Percentiles rank a stretch among this genome's conserved stretches.
Conservation (phyloP, 208 protist species). For the Leishmania lainsoni region DNA sequence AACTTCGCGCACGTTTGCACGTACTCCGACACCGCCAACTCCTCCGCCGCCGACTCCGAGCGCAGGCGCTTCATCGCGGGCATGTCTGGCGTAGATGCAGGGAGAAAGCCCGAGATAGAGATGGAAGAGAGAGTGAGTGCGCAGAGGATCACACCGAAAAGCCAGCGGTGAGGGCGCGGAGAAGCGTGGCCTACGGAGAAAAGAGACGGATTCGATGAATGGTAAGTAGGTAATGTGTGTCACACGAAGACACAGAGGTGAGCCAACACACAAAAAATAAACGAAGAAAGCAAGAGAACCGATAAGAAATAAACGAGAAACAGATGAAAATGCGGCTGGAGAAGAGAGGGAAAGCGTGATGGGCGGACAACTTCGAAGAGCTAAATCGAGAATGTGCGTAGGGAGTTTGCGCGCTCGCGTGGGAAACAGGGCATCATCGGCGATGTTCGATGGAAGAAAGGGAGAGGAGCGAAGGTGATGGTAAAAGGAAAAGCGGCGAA, state of each 20-base stretch:
- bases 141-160: not conserved
- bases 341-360: not conserved
- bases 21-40: slow-evolving; percentile 42
- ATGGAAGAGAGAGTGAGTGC: not conserved
- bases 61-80: slow-evolving; percentile 34
- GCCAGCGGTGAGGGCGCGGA: not conserved
- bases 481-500: not conserved
- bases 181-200: not conserved
- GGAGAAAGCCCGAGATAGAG: not conserved
- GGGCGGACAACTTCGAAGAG: not conserved
- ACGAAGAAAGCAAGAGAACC: not conserved
- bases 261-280: no score
- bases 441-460: not conserved
- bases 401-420: not conserved
- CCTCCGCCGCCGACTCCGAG: slow-evolving; percentile 37
- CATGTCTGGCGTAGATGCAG: slow-evolving; percentile 5
- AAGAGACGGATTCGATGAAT: not conserved
- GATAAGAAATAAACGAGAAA: not conserved
- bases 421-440: not conserved
- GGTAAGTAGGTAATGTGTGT: not conserved
- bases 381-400: not conserved
- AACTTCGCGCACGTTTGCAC: slow-evolving; percentile 52
- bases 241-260: not conserved
- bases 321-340: not conserved
- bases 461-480: not conserved